Percentiles rank a stretch among this genome's conserved stretches.
These are phyloP conservation scores for Colletotrichum caudatum DNA, from an alignment of 2,329 filamentous ascomycete genomes.

Conservation along the genomic window DNA sequence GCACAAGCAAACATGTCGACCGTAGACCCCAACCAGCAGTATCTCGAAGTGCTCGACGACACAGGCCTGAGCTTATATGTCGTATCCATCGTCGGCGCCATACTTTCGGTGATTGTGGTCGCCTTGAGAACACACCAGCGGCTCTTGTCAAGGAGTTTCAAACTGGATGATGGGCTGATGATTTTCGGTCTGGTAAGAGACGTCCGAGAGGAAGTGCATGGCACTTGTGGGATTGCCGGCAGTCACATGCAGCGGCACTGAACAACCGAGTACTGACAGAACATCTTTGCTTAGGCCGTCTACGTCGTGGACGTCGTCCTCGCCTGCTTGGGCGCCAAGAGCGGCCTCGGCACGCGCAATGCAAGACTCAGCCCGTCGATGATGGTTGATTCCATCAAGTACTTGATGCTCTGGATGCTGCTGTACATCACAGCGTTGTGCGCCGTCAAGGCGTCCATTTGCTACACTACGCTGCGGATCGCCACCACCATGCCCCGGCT, in stretches of 20 bases:
- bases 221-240: fast-evolving
- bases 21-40: slow-evolving; percentile 32
- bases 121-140: slow-evolving; percentile 41
- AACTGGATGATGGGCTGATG: slow-evolving; percentile 42
- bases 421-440: slow-evolving; percentile 44
- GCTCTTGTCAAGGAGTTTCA: slow-evolving; percentile 24
- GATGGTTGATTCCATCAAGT: slow-evolving; percentile 43
- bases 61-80: slow-evolving; percentile 41
- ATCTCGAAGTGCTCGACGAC: slow-evolving; percentile 32
- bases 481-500: slow-evolving; percentile 44
- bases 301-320: slow-evolving; percentile 43
- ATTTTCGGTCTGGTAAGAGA: slow-evolving; percentile 38
- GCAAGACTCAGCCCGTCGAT: slow-evolving; percentile 42
- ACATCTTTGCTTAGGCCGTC: slow-evolving; percentile 16
- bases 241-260: no score
- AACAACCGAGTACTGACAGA: neutral
- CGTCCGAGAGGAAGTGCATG: fast-evolving
- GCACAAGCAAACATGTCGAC: slow-evolving; percentile 37
- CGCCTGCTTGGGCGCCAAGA: slow-evolving; percentile 42
- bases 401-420: slow-evolving; percentile 46
- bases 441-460: slow-evolving; percentile 51
- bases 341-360: slow-evolving; percentile 44
- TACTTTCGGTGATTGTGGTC: slow-evolving; percentile 41
- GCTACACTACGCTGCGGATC: slow-evolving; percentile 52
- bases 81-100: slow-evolving; percentile 42